Conservation (phyloP, 352 stramenopile species). For the Globisporangium splendens region DNA sequence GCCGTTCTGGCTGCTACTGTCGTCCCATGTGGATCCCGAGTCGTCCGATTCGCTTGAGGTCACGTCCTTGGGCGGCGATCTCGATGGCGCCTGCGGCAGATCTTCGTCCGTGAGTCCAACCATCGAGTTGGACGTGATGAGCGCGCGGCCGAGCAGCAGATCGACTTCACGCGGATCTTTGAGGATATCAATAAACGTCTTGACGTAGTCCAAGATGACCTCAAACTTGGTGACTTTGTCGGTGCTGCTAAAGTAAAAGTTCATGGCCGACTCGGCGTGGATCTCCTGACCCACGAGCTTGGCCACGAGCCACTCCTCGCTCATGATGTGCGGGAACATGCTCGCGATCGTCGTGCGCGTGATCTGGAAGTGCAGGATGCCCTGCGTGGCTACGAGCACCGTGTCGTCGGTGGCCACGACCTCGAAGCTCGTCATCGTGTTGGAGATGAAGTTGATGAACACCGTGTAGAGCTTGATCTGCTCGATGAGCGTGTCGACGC, state of each 20-base stretch:
- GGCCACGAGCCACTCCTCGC: slow-evolving; percentile 12
- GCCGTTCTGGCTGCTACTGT: too few species aligned
- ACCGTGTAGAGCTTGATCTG: slow-evolving; percentile 27
- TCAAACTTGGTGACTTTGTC: slow-evolving; percentile 16
- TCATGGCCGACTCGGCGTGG: slow-evolving; percentile 5
- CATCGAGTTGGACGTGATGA: slow-evolving; percentile 11
- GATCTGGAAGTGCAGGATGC: slow-evolving; percentile 19
- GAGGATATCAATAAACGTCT: slow-evolving; percentile 20
- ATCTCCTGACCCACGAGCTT: slow-evolving; percentile 22
- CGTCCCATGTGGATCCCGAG: too few species aligned
- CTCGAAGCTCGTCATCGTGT: slow-evolving; percentile 19
- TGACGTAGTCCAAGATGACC: slow-evolving; percentile 20
- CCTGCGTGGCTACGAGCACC: slow-evolving; percentile 19
- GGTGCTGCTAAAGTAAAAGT: slow-evolving; percentile 19
- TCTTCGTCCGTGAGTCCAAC: slow-evolving; percentile 8
- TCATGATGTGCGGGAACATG: slow-evolving; percentile 18
- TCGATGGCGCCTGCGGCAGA: slow-evolving; percentile 1
- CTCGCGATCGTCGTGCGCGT: slow-evolving; percentile 17
- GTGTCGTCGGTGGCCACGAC: slow-evolving; percentile 15
- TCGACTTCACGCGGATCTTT: slow-evolving; percentile 13
- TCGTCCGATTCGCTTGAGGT: too few species aligned
- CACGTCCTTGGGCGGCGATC: not conserved
- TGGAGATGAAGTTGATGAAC: slow-evolving; percentile 20
- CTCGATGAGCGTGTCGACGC: slow-evolving; percentile 25
- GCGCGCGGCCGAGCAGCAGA: slow-evolving; percentile 8